Percentiles rank a stretch among this genome's conserved stretches.
Evolutionary conservation across 495 filamentous ascomycete genomes (phyloP).

Genomic region (Podospora didyma): DNA sequence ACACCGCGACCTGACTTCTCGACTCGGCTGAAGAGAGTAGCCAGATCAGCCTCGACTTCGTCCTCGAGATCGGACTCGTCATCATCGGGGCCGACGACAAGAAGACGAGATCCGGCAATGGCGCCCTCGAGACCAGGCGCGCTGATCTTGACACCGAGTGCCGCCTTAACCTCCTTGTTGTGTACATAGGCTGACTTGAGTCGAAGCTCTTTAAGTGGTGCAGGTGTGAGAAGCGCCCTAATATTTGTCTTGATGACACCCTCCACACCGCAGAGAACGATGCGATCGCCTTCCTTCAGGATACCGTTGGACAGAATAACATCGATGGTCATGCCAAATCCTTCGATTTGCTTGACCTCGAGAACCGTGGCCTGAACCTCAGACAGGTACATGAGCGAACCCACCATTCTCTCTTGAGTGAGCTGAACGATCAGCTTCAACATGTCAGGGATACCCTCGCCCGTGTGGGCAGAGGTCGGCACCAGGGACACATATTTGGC

Average conservation of each 20-base stretch:
- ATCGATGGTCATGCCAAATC: constrained; percentile 97
- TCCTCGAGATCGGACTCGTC: constrained; percentile 96
- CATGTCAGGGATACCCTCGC: constrained; percentile 99
- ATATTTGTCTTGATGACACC: constrained; percentile 94
- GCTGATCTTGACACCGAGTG: constrained; percentile 97
- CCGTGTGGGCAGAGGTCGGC: constrained; percentile 94
- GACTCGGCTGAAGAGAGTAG: constrained; percentile 83
- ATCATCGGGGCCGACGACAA: constrained; percentile 91
- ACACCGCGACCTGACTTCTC: constrained; percentile 90
- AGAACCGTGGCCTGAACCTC: constrained; percentile 97
- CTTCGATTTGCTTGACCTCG: constrained; percentile 98
- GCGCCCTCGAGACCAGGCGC: constrained; percentile 94
- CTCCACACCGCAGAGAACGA: constrained; percentile 92
- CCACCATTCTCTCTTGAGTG: constrained; percentile 97
- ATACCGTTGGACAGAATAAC: constrained; percentile 96
- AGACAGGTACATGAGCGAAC: constrained; percentile 94
- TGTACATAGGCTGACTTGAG: constrained; percentile 93
- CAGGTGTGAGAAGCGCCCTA: constrained; percentile 92
- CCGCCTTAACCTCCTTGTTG: constrained; percentile 98
- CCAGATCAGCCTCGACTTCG: constrained; percentile 93
- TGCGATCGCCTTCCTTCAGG: constrained; percentile 87
- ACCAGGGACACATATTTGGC: constrained; percentile 88
- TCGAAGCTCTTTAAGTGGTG: constrained; percentile 88
- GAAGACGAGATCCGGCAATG: constrained; percentile 91
- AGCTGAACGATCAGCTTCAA: constrained; percentile 88